A percentile compares a stretch with the other conserved stretches of the same genome.
These are phyloP conservation scores for Alternaria brassicae DNA, from an alignment of 2,329 filamentous ascomycete species.

Conservation along the genomic window DNA sequence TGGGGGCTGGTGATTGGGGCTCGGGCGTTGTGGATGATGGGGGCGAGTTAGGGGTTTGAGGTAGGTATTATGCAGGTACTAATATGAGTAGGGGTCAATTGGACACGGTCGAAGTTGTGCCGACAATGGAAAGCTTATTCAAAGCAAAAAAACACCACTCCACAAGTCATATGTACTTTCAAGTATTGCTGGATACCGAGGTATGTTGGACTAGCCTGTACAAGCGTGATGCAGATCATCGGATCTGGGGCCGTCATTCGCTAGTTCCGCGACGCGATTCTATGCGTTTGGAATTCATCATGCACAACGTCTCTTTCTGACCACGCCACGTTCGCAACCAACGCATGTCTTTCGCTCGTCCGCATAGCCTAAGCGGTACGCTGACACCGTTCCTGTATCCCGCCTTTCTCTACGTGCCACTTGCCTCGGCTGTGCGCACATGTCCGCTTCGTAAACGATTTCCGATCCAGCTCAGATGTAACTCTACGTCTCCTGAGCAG, in stretches of 20 bases:
- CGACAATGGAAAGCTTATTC: neutral
- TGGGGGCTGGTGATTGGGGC: slow-evolving; percentile 4
- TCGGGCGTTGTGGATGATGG: slow-evolving; percentile 5
- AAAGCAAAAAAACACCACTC: neutral
- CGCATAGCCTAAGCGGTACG: slow-evolving; percentile 41
- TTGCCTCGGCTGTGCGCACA: slow-evolving; percentile 31
- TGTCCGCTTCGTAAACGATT: slow-evolving; percentile 23
- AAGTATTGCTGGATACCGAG: neutral
- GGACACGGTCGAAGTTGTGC: neutral
- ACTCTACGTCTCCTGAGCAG: slow-evolving; percentile 28
- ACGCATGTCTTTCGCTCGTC: slow-evolving; percentile 44
- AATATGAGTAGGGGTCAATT: neutral
- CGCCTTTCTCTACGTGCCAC: slow-evolving; percentile 41
- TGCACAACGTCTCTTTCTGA: neutral
- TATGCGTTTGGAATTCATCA: slow-evolving; percentile 2
- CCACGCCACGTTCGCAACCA: slow-evolving; percentile 4
- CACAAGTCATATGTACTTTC: neutral
- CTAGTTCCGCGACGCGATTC: slow-evolving; percentile 12
- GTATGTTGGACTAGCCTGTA: neutral
- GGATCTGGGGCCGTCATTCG: slow-evolving; percentile 10
- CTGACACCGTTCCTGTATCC: slow-evolving; percentile 58
- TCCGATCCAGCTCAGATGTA: slow-evolving; percentile 36
- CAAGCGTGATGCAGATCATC: slow-evolving; percentile 9
- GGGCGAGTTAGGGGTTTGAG: slow-evolving; percentile 4
- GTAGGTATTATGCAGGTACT: slow-evolving; percentile 10